Conservation (phyloP, 129 eudicot species). For the Chrysanthemum makinoi region DNA sequence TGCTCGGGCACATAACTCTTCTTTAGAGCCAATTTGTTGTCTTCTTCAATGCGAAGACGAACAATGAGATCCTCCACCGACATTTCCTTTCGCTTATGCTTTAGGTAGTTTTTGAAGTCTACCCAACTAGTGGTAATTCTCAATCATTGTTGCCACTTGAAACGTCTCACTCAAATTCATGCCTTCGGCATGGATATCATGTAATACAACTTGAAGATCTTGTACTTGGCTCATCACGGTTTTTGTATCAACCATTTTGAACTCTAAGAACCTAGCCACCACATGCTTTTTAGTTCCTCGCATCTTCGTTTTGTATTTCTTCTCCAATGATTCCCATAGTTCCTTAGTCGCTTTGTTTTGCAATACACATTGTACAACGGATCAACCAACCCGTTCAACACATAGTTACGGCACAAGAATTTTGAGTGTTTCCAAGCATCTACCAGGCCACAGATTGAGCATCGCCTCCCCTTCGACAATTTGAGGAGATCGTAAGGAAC, state of each 20-base stretch:
- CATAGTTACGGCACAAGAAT: too few species aligned
- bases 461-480: too few species aligned
- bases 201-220: neutral
- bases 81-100: conserved; percentile 2
- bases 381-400: too few species aligned
- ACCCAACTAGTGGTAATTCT: neutral
- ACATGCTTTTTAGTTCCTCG: too few species aligned
- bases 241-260: neutral
- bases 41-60: neutral
- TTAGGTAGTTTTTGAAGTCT: neutral
- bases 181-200: neutral
- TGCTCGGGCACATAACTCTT: neutral
- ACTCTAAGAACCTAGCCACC: neutral
- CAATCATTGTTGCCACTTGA: neutral
- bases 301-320: too few species aligned
- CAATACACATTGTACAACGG: too few species aligned
- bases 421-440: too few species aligned
- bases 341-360: too few species aligned
- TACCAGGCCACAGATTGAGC: too few species aligned
- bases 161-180: neutral
- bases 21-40: neutral
- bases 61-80: neutral
- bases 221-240: neutral
- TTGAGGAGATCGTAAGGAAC: too few species aligned
- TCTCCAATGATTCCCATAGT: too few species aligned